These are phyloP conservation scores for Cinnamomum micranthum DNA, from an alignment of 164 flowering plant species.

Conservation along the genomic window DNA sequence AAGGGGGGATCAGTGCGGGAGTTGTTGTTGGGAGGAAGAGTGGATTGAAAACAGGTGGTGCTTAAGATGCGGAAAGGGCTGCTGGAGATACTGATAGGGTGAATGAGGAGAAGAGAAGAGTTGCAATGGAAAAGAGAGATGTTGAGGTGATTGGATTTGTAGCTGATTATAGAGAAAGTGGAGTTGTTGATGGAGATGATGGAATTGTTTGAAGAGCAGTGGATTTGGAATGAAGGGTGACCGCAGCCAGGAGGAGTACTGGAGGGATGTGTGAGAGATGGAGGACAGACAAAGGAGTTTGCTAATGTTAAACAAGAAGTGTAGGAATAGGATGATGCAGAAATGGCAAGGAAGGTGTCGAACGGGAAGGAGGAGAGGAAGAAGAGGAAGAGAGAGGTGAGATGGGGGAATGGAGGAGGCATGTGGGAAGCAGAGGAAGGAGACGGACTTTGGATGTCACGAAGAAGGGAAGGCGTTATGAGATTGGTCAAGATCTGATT, in stretches of 20 bases:
- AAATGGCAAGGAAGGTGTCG: constrained; percentile 42
- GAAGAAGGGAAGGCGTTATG: neutral
- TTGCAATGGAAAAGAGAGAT: constrained; percentile 28
- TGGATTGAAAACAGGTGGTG: constrained; percentile 60
- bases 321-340: constrained; percentile 15
- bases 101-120: neutral
- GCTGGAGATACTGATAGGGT: constrained; percentile 36
- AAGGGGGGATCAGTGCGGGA: constrained; percentile 3
- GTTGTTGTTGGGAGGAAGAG: constrained; percentile 8
- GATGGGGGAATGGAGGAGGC: neutral
- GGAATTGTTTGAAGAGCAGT: constrained; percentile 45
- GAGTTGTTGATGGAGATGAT: constrained; percentile 51
- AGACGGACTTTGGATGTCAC: neutral
- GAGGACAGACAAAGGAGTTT: too few relatives aligned
- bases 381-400: neutral
- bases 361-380: neutral
- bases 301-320: too few relatives aligned
- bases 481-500: neutral
- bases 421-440: neutral
- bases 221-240: constrained; percentile 67
- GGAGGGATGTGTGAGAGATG: constrained; percentile 29
- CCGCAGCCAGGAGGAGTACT: constrained; percentile 56
- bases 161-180: constrained; percentile 43
- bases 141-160: constrained; percentile 41
- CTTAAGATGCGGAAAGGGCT: constrained; percentile 60